Evolutionary conservation across 768 basidiomycete genomes (phyloP), one percentile per base, ranked within the genome.

Genomic region (Russula olivacea): DNA sequence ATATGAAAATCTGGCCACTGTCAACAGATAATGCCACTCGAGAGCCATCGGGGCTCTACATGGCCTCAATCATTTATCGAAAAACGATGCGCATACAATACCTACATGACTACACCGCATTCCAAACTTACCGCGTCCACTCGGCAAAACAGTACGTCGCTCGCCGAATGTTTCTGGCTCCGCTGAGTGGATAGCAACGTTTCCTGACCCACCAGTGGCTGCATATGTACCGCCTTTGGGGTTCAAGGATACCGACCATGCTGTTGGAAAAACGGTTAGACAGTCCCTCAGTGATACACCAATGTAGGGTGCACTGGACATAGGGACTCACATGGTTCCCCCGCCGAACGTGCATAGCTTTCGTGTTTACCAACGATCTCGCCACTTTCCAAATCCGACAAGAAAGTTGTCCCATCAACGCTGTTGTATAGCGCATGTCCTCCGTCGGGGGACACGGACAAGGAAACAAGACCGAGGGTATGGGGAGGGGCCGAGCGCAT

Each of bases 21-120:
- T 96, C 93, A 10, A 86, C 84, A 4, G 92, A 84, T 66, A 96
- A 79, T 17, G 91, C 94, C 52, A 98, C 74, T 48, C 84, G 83
- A 66, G 81, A 81, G 47, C 94, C 93, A 70, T 96, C 91, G 15
- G 94, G 93, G 68, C 91, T 94, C 94, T 96, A 72, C 61, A 25
- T 25, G n/a, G n/a, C 14, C 47, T 65, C 21, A 59, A 61, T n/a
- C 19, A 30, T 34, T n/a, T 48, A 41, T 28, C 40, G 15, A 30
- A 23, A 43, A 43, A 9, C 4, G 34, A 45, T 25, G 40, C 19
- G n/a, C 9, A 59, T n/a, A 17, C 17, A n/a, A 23, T 56, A 80
- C 84, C 61, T 72, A 90, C 88, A 76, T 91, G 80, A 63, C 79
- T 76, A 71, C 88, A 88, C 56, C 75, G 79, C 83, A 92, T 85